These are phyloP conservation scores for Wilcoxina mikolae DNA, from an alignment of 495 filamentous ascomycete species.

Conservation along the genomic window DNA sequence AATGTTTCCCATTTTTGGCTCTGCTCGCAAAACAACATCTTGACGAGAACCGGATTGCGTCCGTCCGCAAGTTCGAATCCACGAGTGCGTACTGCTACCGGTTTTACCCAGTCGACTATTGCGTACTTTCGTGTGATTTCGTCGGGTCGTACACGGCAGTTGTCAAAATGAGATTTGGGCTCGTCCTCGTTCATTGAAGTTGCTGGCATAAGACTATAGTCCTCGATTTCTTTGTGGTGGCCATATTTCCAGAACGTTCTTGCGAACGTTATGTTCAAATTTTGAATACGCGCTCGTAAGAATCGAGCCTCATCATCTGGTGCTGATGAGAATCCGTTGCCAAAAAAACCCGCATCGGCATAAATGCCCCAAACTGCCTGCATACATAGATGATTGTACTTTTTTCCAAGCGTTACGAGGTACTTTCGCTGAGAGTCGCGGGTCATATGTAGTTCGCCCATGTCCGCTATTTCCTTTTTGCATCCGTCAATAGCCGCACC, in stretches of 20 bases:
- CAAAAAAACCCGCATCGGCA: conserved; percentile 39
- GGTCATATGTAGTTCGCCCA: conserved; percentile 39
- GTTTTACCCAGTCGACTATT: conserved; percentile 23
- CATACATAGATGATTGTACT: conserved; percentile 38
- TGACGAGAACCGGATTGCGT: conserved; percentile 29
- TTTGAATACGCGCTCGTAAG: conserved; percentile 39
- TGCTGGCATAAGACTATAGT: neutral
- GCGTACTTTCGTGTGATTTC: neutral
- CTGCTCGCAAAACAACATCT: conserved; percentile 30
- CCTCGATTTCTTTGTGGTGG: conserved; percentile 6
- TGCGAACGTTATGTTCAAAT: conserved; percentile 19
- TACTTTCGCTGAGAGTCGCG: conserved; percentile 38
- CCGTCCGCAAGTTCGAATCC: conserved; percentile 32
- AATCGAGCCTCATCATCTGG: conserved; percentile 30
- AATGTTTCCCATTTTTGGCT: conserved; percentile 29
- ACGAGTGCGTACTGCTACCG: conserved; percentile 26
- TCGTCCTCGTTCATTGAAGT: neutral
- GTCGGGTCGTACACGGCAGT: neutral
- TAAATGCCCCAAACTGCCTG: conserved; percentile 43
- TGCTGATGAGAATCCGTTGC: neutral
- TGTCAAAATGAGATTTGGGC: neutral
- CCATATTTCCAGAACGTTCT: conserved; percentile 7
- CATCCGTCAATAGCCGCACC: conserved; percentile 31
- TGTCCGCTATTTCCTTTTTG: conserved; percentile 29
- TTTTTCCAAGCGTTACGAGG: conserved; percentile 39